Base-by-base conservation (phyloP, 192 early-diverging fungal species). In the Piromyces finnis region DNA sequence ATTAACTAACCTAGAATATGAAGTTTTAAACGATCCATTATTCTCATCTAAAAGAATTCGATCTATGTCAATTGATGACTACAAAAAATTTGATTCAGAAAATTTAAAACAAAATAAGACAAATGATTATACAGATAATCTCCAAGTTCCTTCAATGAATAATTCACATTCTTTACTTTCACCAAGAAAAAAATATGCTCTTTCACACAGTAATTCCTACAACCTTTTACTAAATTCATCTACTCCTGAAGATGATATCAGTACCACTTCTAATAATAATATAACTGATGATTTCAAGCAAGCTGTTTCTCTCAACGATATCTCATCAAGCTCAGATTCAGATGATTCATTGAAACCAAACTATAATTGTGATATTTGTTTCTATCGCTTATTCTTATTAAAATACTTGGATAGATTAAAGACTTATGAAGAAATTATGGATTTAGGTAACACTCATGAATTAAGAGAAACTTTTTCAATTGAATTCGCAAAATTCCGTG, bases 371-470 rank as follows among this genome's bases (percentile, higher is more conserved):
- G 51, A 68, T 68, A 51, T 85, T 81, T 85, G 88, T 77, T 79
- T 88, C 79, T 87, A 85, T 77, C 85, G 92, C 12, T 83, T 85
- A 80, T 87, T 86, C 39, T 84, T 91, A 12, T 81, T 93, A 14
- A 85, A 91, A 29, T 92, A 91, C 77, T 79, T 92, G 4, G 90
- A 92, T 81, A 84, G 91, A 28, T 80, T 94, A 41, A 86, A 85
- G 9, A 92, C 92, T 0, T 90, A 88, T 84, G 84, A 85, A 9
- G 90, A 88, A 30, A 88, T 94, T 22, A 82, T 81, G 29, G 79
- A 82, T 26, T 36, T 77, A n/a, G 83, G 79, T 15, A 77, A 81
- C 1, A 30, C 29, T n/a, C 16, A 30, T 13, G 79, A 29, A 28
- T 30, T 78, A 22, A 27, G n/a, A 51, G 35, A 27, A 14, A 41